phyloP scores from a whole-genome alignment of 257 asterid species.

The Przewalskia tangutica region DNA sequence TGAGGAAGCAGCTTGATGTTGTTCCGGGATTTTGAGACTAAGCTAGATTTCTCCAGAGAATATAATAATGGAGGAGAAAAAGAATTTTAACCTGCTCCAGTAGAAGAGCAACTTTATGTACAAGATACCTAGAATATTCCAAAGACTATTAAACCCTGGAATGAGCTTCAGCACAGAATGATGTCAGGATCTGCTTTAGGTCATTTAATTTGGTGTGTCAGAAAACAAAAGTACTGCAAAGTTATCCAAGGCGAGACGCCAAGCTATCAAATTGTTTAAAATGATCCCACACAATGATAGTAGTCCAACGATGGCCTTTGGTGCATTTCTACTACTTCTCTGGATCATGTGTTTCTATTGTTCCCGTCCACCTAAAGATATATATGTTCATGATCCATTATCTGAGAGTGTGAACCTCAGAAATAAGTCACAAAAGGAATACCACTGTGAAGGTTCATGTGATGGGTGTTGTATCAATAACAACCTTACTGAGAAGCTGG shows the following conservation, averaged over 20 bases:
- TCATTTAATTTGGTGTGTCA: not conserved
- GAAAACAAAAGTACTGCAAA: not conserved
- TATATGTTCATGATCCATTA: not conserved
- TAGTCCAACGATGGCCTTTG: not conserved
- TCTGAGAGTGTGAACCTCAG: not conserved
- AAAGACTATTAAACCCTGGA: not conserved
- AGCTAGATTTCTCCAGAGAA: not conserved
- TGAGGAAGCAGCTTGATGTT: not conserved
- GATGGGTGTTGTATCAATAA: not conserved
- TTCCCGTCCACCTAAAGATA: not conserved
- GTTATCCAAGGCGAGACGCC: not conserved
- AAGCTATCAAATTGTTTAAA: not conserved
- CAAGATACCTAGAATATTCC: not conserved
- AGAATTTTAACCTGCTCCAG: not conserved
- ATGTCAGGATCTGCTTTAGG: constrained; percentile 1
- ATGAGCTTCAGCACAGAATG: not conserved
- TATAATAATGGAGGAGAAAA: not conserved
- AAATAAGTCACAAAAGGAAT: not conserved
- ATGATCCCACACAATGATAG: not conserved
- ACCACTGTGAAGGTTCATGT: not conserved
- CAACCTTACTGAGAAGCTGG: not conserved
- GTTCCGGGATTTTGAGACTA: not conserved
- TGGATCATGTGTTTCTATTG: not conserved
- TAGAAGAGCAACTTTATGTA: not conserved
- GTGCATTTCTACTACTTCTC: not conserved